Conservation (phyloP, 495 filamentous ascomycete genomes). For the Aspergillus cavernicola region DNA sequence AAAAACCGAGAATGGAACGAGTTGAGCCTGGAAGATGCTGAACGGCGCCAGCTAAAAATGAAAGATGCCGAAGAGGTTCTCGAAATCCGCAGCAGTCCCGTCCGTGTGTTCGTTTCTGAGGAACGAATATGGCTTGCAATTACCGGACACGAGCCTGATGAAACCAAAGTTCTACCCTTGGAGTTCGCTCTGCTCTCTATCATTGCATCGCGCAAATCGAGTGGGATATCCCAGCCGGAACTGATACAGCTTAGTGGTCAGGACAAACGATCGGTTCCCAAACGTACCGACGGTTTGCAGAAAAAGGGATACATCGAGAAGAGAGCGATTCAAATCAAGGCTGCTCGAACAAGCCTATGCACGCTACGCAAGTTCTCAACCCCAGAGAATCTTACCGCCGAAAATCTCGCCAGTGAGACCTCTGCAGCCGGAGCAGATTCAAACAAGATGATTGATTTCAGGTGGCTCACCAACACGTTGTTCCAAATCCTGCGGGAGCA, state of each 20-base stretch:
- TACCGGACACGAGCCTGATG: slow-evolving; percentile 75
- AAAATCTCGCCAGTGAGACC: slow-evolving; percentile 9
- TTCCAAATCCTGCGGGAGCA: slow-evolving; percentile 45
- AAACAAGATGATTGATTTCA: slow-evolving; percentile 38
- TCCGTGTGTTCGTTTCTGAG: slow-evolving; percentile 56
- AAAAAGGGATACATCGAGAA: slow-evolving; percentile 85
- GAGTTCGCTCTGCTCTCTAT: slow-evolving; percentile 76
- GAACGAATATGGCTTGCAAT: slow-evolving; percentile 73
- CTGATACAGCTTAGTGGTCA: slow-evolving; percentile 73
- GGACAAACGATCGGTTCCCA: slow-evolving; percentile 84
- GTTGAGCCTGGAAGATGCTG: slow-evolving; percentile 45
- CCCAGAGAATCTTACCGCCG: slow-evolving; percentile 8
- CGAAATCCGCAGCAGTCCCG: background rate
- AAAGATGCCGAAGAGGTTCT: background rate
- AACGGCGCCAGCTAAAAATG: slow-evolving; percentile 17
- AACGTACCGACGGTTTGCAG: slow-evolving; percentile 69
- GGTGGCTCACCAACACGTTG: slow-evolving; percentile 39
- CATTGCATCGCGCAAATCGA: slow-evolving; percentile 65
- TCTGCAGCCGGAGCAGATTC: slow-evolving; percentile 10
- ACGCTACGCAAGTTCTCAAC: slow-evolving; percentile 59
- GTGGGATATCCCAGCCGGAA: slow-evolving; percentile 76
- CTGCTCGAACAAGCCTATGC: slow-evolving; percentile 62
- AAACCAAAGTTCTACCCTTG: slow-evolving; percentile 57
- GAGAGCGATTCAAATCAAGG: slow-evolving; percentile 58
- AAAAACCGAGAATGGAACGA: slow-evolving; percentile 37